A percentile compares a stretch with the other conserved stretches of the same genome.
Conservation (phyloP, 2,329 filamentous ascomycete species). For the Clonostachys chloroleuca region DNA sequence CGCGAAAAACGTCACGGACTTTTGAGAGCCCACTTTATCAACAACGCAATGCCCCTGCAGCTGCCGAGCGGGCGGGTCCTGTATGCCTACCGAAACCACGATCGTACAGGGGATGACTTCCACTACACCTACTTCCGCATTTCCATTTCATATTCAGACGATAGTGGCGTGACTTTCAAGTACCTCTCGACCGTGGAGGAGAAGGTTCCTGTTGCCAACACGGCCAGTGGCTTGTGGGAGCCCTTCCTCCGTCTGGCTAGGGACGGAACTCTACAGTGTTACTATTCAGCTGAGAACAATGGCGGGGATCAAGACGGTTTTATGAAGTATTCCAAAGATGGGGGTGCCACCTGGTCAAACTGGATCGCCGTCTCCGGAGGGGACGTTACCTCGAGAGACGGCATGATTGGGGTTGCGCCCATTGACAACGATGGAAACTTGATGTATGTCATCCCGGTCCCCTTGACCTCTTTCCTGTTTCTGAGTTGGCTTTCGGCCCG, state of each 20-base stretch:
- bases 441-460: conserved; percentile 14
- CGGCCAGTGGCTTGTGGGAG: conserved; percentile 34
- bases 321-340: too few species aligned
- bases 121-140: conserved; percentile 30
- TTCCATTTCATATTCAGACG: conserved; percentile 31
- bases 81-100: conserved; percentile 28
- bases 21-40: too few species aligned
- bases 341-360: conserved; percentile 7
- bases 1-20: too few species aligned
- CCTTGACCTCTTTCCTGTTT: neutral
- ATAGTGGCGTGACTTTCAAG: conserved; percentile 27
- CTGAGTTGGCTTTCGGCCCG: neutral
- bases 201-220: conserved; percentile 6
- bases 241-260: conserved; percentile 32
- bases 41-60: conserved; percentile 24
- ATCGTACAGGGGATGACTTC: conserved; percentile 8
- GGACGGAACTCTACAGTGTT: conserved; percentile 33
- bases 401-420: too few species aligned
- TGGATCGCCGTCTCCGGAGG: neutral
- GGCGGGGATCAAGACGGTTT: too few species aligned
- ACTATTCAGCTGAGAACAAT: conserved; percentile 20
- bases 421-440: conserved; percentile 9
- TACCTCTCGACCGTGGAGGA: conserved; percentile 22
- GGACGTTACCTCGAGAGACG: neutral
- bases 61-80: conserved; percentile 27